Evolutionary conservation across 371 early-diverging fungal genomes (phyloP).

Genomic region (Entomophthora muscae): DNA sequence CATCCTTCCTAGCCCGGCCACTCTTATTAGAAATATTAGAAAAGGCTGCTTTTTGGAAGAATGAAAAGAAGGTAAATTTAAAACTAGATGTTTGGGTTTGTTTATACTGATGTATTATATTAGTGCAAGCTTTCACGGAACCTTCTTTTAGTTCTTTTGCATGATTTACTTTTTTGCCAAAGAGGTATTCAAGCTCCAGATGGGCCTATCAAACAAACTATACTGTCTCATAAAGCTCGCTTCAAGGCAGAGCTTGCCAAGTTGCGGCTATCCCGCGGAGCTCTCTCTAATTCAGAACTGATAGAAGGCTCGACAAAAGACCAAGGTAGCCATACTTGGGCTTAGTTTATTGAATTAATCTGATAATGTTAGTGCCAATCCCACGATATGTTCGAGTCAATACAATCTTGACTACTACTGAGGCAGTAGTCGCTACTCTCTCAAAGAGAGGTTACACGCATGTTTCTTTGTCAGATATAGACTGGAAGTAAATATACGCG

Average conservation of each 20-base stretch:
- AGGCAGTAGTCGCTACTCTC: conserved; percentile 45
- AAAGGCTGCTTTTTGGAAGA: conserved; percentile 22
- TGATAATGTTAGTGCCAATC: conserved; percentile 21
- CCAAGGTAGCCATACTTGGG: not conserved
- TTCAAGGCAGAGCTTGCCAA: conserved; percentile 57
- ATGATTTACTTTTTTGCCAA: conserved; percentile 66
- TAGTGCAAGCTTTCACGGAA: not conserved
- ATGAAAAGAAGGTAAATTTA: conserved; percentile 28
- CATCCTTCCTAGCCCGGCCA: not conserved
- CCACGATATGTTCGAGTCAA: conserved; percentile 67
- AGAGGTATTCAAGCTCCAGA: conserved; percentile 47
- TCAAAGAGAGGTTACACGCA: conserved; percentile 32
- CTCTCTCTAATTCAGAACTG: conserved; percentile 43
- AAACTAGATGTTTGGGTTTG: no score
- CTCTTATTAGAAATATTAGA: conserved; percentile 23
- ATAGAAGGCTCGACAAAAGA: conserved; percentile 27
- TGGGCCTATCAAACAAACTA: conserved; percentile 37
- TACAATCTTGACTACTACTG: conserved; percentile 39
- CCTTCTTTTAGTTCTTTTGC: conserved; percentile 31
- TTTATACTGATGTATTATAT: no score
- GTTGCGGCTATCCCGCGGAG: conserved; percentile 45
- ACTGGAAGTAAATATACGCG: conserved; percentile 16
- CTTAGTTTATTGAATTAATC: not conserved
- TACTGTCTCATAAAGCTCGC: conserved; percentile 41
- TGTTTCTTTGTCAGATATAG: conserved; percentile 18